phyloP scores from a whole-genome alignment of 176 grass and related monocot genomes.

The Zizania latifolia region DNA sequence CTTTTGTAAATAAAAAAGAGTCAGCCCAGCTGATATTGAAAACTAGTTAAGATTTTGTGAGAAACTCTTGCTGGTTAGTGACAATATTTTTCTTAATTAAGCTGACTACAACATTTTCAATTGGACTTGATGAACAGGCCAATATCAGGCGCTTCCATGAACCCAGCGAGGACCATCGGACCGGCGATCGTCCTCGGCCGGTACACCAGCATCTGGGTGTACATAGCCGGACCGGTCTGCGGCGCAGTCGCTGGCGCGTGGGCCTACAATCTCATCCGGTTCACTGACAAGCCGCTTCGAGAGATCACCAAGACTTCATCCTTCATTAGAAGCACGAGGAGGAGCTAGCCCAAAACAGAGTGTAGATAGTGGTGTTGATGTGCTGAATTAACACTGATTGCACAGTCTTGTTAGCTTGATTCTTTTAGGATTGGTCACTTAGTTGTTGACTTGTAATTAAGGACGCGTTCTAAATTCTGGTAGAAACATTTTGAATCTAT shows the following conservation, averaged over 20 bases:
- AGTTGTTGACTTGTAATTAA: too few species aligned
- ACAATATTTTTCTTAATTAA: neutral
- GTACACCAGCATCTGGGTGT: constrained; percentile 56
- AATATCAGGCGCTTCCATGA: constrained; percentile 66
- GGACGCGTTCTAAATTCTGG: too few species aligned
- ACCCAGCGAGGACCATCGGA: constrained; percentile 60
- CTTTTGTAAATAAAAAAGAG: too few species aligned
- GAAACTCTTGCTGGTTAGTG: too few species aligned
- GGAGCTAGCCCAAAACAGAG: neutral
- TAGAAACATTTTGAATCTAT: too few species aligned
- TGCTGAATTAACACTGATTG: neutral
- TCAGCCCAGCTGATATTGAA: too few species aligned
- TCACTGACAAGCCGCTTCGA: constrained; percentile 41
- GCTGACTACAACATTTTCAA: neutral
- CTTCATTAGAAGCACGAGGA: constrained; percentile 33
- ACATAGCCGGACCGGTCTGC: constrained; percentile 35
- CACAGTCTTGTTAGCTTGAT: too few species aligned
- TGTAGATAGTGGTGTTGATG: neutral
- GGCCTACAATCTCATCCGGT: constrained; percentile 68
- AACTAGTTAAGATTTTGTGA: too few species aligned
- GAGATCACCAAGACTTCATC: constrained; percentile 47
- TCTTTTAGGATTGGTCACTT: too few species aligned
- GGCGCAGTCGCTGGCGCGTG: constrained; percentile 52
- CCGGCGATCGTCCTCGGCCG: constrained; percentile 47
- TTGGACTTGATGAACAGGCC: constrained; percentile 27